Evolutionary conservation across 2,329 filamentous ascomycete genomes (phyloP).

Genomic region (Verticillium klebahnii): DNA sequence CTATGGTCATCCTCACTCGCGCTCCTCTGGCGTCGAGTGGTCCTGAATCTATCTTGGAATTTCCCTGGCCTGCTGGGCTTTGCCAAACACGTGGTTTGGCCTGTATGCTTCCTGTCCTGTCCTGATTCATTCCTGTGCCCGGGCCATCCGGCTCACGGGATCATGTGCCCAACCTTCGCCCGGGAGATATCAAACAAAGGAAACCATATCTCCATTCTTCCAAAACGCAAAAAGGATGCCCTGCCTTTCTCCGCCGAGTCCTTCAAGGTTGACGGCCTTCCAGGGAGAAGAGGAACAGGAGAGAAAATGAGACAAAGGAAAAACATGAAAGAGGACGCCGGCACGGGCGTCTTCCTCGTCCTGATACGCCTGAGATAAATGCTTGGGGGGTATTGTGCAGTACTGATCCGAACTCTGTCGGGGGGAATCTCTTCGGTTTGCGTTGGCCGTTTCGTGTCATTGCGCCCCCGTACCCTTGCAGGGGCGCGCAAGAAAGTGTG

Average conservation of each 20-base stretch:
- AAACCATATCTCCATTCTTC: not conserved
- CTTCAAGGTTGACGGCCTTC: slow-evolving; percentile 8
- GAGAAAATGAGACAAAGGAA: slow-evolving; percentile 4
- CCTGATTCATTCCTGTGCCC: slow-evolving; percentile 7
- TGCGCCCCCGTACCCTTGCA: slow-evolving; percentile 2
- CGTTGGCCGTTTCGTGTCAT: slow-evolving; percentile 13
- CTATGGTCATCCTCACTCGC: slow-evolving; percentile 13
- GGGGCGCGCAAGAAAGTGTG: slow-evolving; percentile 5
- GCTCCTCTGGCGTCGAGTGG: slow-evolving; percentile 10
- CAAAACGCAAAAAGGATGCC: not conserved
- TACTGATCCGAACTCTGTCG: slow-evolving; percentile 5
- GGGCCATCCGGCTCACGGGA: slow-evolving; percentile 10
- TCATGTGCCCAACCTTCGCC: slow-evolving; percentile 12
- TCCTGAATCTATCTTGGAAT: slow-evolving; percentile 10
- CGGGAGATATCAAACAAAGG: slow-evolving; percentile 4
- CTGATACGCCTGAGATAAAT: slow-evolving; percentile 13
- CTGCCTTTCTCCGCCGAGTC: slow-evolving; percentile 9
- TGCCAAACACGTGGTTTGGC: slow-evolving; percentile 12
- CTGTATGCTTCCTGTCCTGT: slow-evolving; percentile 4
- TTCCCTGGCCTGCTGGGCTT: slow-evolving; percentile 2
- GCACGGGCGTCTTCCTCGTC: slow-evolving; percentile 10
- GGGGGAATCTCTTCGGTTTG: slow-evolving; percentile 7
- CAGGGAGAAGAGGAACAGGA: slow-evolving; percentile 3
- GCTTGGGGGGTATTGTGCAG: slow-evolving; percentile 5
- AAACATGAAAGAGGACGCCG: slow-evolving; percentile 2